Percentiles rank a stretch among this genome's conserved stretches.
Evolutionary conservation across 192 early-diverging fungal species (phyloP).

Genomic region (Coemansia sp.): DNA sequence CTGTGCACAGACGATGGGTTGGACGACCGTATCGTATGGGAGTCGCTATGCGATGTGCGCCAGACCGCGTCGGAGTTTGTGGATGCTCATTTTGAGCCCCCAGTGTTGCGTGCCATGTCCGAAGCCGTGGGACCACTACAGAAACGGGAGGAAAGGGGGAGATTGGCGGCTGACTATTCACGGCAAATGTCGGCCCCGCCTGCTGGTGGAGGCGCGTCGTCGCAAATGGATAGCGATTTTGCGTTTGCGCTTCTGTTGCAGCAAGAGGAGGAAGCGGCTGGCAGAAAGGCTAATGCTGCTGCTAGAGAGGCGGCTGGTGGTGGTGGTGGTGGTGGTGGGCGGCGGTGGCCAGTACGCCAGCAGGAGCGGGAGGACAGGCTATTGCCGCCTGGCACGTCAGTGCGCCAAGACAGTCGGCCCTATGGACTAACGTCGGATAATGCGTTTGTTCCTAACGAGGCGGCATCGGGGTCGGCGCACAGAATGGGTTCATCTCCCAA

Average conservation of each 20-base stretch:
- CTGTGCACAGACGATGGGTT: constrained; percentile 72
- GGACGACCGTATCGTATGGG: constrained; percentile 70
- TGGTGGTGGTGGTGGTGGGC: not conserved
- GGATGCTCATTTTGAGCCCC: constrained; percentile 56
- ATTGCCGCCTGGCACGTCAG: too few species aligned
- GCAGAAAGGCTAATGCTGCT: not conserved
- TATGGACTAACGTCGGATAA: too few species aligned
- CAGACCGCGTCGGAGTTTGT: constrained; percentile 63
- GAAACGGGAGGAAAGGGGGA: too few species aligned
- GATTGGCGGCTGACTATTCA: constrained; percentile 22
- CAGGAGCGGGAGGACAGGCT: not conserved
- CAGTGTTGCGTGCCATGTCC: not conserved
- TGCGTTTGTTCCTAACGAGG: too few species aligned
- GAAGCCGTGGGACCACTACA: not conserved
- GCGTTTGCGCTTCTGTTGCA: constrained; percentile 50
- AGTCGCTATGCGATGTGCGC: constrained; percentile 65
- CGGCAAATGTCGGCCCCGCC: constrained; percentile 7
- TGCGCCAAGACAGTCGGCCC: too few species aligned
- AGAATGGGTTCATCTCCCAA: not conserved
- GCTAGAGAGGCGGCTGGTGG: too few species aligned
- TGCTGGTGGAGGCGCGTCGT: not conserved
- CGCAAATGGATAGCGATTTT: constrained; percentile 52
- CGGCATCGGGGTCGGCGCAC: too few species aligned
- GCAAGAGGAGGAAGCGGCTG: constrained; percentile 35
- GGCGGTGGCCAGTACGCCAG: constrained; percentile 29